A percentile compares a stretch with the other conserved stretches of the same genome.
Evolutionary conservation across 257 asterid species (phyloP).

Genomic region (Capsicum pubescens): DNA sequence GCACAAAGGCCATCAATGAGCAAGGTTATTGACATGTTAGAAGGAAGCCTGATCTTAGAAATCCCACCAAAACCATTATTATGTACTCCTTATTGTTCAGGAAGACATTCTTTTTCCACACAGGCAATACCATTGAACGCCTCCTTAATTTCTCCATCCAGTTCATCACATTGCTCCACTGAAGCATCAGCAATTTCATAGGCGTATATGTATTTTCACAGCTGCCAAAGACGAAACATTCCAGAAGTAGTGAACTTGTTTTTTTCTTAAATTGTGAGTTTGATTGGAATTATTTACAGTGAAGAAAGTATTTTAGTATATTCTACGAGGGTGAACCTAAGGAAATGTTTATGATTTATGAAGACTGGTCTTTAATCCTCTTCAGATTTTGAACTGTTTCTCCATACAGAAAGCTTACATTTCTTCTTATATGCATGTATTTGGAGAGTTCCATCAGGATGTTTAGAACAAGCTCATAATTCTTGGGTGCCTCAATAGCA

Average conservation of each 20-base stretch:
- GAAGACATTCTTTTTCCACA: slow-evolving; percentile 19
- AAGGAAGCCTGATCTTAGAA: slow-evolving; percentile 32
- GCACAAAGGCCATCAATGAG: slow-evolving; percentile 37
- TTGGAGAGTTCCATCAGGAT: background rate
- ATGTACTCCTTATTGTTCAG: slow-evolving; percentile 22
- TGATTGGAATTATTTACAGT: background rate
- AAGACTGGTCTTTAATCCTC: background rate
- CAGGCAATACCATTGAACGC: background rate
- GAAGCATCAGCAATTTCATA: background rate
- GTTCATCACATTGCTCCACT: background rate
- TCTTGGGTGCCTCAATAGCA: background rate
- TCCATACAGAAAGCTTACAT: background rate
- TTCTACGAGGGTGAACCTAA: background rate
- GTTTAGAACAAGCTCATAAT: background rate
- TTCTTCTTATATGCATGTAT: background rate
- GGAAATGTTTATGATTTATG: background rate
- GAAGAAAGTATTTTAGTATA: background rate
- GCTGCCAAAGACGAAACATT: slow-evolving; percentile 9
- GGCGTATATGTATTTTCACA: background rate
- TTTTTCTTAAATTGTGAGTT: background rate
- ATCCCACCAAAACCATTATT: slow-evolving; percentile 33
- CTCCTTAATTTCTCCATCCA: slow-evolving; percentile 23
- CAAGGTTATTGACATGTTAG: slow-evolving; percentile 39
- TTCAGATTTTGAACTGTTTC: background rate
- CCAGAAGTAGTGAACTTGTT: background rate